Evolutionary conservation across 495 filamentous ascomycete genomes (phyloP).

Genomic region (Podospora australis): DNA sequence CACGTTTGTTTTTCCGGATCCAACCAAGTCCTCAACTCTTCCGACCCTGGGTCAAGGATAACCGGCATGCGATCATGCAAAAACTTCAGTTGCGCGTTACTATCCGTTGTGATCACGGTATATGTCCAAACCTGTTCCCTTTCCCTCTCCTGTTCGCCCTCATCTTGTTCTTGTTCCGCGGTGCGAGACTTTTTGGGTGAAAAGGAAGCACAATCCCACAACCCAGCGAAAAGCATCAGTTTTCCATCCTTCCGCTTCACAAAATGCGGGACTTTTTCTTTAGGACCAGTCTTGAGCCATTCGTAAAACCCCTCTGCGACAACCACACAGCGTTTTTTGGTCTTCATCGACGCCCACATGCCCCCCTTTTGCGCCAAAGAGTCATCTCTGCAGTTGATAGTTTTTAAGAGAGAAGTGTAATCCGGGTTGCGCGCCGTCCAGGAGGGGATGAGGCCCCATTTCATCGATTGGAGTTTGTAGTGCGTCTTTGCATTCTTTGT

Average conservation of each 20-base stretch:
- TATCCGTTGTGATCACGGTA: slow-evolving; percentile 84
- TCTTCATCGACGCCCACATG: slow-evolving; percentile 91
- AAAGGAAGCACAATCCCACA: slow-evolving; percentile 91
- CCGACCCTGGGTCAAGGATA: slow-evolving; percentile 70
- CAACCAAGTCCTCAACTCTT: slow-evolving; percentile 70
- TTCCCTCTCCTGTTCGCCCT: slow-evolving; percentile 26
- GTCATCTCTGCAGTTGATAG: slow-evolving; percentile 94
- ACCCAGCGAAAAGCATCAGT: slow-evolving; percentile 81
- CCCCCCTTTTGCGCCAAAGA: slow-evolving; percentile 67
- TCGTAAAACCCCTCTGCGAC: slow-evolving; percentile 92
- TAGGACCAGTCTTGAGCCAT: slow-evolving; percentile 74
- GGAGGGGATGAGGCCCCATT: slow-evolving; percentile 60
- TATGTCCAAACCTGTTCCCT: slow-evolving; percentile 57
- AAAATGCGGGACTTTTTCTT: slow-evolving; percentile 77
- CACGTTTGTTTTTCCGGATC: slow-evolving; percentile 65
- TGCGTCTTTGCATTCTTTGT: slow-evolving; percentile 17
- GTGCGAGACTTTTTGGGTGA: slow-evolving; percentile 75
- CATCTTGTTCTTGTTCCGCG: slow-evolving; percentile 55
- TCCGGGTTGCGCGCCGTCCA: slow-evolving; percentile 43
- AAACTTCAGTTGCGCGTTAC: slow-evolving; percentile 71
- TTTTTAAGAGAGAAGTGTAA: slow-evolving; percentile 70
- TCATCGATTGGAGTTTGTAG: slow-evolving; percentile 86
- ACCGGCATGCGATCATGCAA: slow-evolving; percentile 95
- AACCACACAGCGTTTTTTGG: slow-evolving; percentile 78
- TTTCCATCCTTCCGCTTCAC: slow-evolving; percentile 72